Evolutionary conservation across 306 rosid genomes (phyloP).

Genomic region (Sicyos edulis): DNA sequence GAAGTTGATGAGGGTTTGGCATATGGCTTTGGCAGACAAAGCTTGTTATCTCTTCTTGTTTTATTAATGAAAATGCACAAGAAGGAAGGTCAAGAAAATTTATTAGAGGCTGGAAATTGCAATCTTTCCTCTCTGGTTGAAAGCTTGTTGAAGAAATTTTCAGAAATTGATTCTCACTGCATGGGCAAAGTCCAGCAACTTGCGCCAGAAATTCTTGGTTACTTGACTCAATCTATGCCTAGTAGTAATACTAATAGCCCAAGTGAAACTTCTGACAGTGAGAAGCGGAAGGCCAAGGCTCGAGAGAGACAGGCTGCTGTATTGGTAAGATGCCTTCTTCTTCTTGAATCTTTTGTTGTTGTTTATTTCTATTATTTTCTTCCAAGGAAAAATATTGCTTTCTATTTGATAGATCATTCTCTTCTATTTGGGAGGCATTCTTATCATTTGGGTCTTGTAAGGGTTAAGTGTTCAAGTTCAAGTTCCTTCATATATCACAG

Average conservation of each 20-base stretch:
- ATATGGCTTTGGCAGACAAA: constrained; percentile 56
- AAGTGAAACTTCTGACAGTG: constrained; percentile 54
- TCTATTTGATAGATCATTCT: neutral
- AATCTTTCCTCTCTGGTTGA: constrained; percentile 56
- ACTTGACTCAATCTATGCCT: constrained; percentile 36
- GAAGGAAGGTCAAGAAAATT: constrained; percentile 42
- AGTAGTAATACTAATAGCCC: constrained; percentile 35
- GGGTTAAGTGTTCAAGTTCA: neutral
- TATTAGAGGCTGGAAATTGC: constrained; percentile 57
- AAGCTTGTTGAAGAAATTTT: constrained; percentile 77
- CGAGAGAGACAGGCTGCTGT: constrained; percentile 95
- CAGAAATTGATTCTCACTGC: constrained; percentile 64
- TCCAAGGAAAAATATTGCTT: neutral
- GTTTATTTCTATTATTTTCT: constrained; percentile 3
- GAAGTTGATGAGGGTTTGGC: constrained; percentile 38
- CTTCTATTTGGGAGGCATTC: constrained; percentile 3
- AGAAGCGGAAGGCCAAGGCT: constrained; percentile 91
- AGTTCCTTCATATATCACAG: neutral
- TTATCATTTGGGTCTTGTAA: neutral
- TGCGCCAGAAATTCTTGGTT: constrained; percentile 65
- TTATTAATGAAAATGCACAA: constrained; percentile 60
- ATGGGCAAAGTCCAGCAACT: constrained; percentile 59
- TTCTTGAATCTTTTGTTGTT: neutral
- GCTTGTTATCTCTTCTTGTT: constrained; percentile 88
- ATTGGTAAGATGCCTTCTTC: constrained; percentile 37